phyloP scores from a whole-genome alignment of 139 green algal genomes.

The Edaphochlamys debaryana region DNA sequence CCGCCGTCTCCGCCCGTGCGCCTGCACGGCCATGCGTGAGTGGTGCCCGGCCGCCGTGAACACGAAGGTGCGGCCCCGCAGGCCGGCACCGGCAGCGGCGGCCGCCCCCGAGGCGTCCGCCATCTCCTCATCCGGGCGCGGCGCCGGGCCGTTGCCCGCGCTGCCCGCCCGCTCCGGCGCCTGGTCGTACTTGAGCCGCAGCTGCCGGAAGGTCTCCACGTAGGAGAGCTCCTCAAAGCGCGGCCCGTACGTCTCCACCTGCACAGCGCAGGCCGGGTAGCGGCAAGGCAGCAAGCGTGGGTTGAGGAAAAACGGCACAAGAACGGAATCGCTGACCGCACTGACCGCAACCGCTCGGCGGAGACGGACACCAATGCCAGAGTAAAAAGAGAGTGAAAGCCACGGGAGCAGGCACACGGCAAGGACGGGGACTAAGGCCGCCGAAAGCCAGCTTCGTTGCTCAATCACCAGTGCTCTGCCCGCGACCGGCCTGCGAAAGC shows the following conservation, averaged over 20 bases:
- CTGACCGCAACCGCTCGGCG: too few species aligned
- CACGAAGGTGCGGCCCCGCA: conserved; percentile 15
- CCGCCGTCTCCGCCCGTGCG: conserved; percentile 31
- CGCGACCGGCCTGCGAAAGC: too few species aligned
- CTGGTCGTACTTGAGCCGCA: conserved; percentile 85
- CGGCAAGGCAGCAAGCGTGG: too few species aligned
- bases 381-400: too few species aligned
- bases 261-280: too few species aligned
- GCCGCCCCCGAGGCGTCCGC: background rate
- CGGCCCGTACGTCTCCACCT: conserved; percentile 66
- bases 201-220: conserved; percentile 85
- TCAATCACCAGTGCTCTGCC: too few species aligned
- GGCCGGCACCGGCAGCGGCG: background rate
- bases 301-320: too few species aligned
- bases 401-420: too few species aligned
- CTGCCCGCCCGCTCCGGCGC: conserved; percentile 40
- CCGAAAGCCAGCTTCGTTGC: too few species aligned
- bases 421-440: too few species aligned
- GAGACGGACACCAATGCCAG: too few species aligned
- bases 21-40: background rate
- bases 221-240: conserved; percentile 75
- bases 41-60: conserved; percentile 1
- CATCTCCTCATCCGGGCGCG: conserved; percentile 37
- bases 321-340: background rate
- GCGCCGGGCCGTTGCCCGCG: background rate